These are phyloP conservation scores for Fusarium musae DNA, from an alignment of 2,329 filamentous ascomycete species.

Conservation along the genomic window DNA sequence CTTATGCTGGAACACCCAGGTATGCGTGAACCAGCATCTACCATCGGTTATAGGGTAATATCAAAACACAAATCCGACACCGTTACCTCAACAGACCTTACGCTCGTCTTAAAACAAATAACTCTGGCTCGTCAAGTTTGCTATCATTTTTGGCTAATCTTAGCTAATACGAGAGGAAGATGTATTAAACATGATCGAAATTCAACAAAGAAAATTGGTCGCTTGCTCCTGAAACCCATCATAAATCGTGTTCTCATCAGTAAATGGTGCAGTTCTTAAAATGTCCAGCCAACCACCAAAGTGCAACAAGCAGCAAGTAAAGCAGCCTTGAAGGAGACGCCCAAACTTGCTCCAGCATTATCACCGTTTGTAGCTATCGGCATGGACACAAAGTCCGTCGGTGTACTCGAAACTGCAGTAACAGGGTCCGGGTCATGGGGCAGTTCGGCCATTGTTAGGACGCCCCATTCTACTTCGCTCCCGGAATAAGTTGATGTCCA, in stretches of 20 bases:
- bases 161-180: background rate
- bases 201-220: background rate
- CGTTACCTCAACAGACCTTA: background rate
- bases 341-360: background rate
- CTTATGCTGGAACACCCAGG: background rate
- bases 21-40: background rate
- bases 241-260: constrained; percentile 8
- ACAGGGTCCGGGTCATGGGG: constrained; percentile 47
- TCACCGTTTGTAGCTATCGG: constrained; percentile 30
- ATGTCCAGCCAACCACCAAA: constrained; percentile 8
- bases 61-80: too few species aligned
- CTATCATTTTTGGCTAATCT: background rate
- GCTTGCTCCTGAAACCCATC: constrained; percentile 1
- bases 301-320: constrained; percentile 8
- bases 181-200: background rate
- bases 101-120: background rate
- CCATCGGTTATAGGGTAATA: background rate
- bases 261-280: background rate
- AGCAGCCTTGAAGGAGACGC: background rate
- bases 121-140: background rate
- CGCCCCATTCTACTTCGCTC: constrained; percentile 56
- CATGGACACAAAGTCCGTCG: constrained; percentile 27
- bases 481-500: constrained; percentile 59
- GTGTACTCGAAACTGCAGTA: constrained; percentile 37
- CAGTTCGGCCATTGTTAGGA: constrained; percentile 55